phyloP scores from a whole-genome alignment of 108 stramenopile genomes.

The Craspedostauros australis region DNA sequence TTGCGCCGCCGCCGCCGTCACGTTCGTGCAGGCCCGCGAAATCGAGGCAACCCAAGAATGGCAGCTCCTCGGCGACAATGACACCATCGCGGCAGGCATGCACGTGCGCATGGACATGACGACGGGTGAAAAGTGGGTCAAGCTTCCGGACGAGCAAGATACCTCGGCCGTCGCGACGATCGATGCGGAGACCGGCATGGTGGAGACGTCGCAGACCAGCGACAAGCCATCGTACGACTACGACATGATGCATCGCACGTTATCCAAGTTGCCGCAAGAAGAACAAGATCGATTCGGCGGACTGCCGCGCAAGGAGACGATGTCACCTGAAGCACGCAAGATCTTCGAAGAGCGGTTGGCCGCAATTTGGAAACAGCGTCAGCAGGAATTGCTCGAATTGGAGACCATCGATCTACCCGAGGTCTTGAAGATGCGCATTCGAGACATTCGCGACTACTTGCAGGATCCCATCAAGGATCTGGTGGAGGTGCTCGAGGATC shows the following conservation, averaged over 20 bases:
- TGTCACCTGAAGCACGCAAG: conserved; percentile 21
- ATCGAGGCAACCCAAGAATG: conserved; percentile 65
- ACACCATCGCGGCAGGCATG: conserved; percentile 70
- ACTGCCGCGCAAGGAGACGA: conserved; percentile 33
- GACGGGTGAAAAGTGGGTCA: conserved; percentile 83
- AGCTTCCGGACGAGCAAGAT: conserved; percentile 37
- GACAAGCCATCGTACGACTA: conserved; percentile 39
- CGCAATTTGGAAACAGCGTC: conserved; percentile 74
- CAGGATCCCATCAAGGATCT: conserved; percentile 30
- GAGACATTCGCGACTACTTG: conserved; percentile 44
- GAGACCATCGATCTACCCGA: conserved; percentile 59
- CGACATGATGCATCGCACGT: conserved; percentile 80
- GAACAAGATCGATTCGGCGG: conserved; percentile 72
- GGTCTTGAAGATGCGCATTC: conserved; percentile 55
- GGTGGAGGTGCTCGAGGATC: conserved; percentile 55
- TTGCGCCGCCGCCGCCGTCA: no score
- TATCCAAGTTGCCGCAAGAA: conserved; percentile 60
- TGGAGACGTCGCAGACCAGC: no score
- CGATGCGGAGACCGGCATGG: background rate
- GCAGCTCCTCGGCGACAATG: conserved; percentile 61
- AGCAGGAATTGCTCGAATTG: conserved; percentile 56
- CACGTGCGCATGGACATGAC: conserved; percentile 78
- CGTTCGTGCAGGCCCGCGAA: conserved; percentile 47
- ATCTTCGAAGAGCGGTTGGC: conserved; percentile 63
- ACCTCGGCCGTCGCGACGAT: no score